Conservation (phyloP, 1,139 yeast species). For the Trichomonascaceae sp. region DNA sequence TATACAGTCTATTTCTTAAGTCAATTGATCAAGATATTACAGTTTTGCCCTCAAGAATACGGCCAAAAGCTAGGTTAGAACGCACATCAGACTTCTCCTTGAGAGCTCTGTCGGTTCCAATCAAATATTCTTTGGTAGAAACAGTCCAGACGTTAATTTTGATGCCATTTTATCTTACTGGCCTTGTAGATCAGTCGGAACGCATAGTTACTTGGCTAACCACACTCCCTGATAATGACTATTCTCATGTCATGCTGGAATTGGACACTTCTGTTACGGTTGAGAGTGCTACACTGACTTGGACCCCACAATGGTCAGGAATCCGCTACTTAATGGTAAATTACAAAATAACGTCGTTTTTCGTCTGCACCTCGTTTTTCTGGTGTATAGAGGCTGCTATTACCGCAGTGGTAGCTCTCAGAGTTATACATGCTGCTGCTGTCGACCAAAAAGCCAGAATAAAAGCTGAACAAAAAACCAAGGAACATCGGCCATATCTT, state of each 20-base stretch:
- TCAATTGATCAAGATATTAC: conserved; percentile 12
- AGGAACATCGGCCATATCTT: background rate
- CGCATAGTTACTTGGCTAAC: conserved; percentile 14
- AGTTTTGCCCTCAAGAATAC: conserved; percentile 10
- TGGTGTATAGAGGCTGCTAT: conserved; percentile 39
- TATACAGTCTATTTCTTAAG: conserved; percentile 17
- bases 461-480: background rate
- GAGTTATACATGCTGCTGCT: background rate
- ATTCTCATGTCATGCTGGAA: conserved; percentile 21
- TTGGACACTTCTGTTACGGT: conserved; percentile 27
- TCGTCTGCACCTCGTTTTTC: conserved; percentile 45
- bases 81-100: conserved; percentile 11
- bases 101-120: conserved; percentile 28
- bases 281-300: conserved; percentile 28
- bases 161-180: conserved; percentile 29
- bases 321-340: conserved; percentile 50
- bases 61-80: conserved; percentile 5
- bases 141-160: conserved; percentile 25
- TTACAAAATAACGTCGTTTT: conserved; percentile 43
- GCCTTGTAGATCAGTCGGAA: conserved; percentile 14
- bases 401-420: conserved; percentile 20
- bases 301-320: conserved; percentile 46
- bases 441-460: background rate
- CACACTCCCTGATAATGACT: conserved; percentile 10
- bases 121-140: conserved; percentile 25